Evolutionary conservation across 2,329 filamentous ascomycete genomes (phyloP).

Genomic region (Xylaria sp.): DNA sequence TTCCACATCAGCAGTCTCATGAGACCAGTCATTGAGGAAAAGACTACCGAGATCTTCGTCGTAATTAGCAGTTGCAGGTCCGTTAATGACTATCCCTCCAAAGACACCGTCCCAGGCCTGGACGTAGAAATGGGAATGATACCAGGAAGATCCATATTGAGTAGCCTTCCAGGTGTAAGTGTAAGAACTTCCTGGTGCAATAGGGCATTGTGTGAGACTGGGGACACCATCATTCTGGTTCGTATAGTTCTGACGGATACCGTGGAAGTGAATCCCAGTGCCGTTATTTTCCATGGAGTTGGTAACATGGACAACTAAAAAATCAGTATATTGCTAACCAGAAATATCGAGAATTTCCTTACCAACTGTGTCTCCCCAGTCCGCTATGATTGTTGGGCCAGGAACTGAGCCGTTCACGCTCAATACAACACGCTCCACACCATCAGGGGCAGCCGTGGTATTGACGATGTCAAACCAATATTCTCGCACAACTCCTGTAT

Average conservation of each 20-base stretch:
- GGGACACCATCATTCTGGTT: conserved; percentile 67
- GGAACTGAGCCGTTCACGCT: conserved; percentile 54
- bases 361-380: conserved; percentile 60
- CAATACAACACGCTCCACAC: conserved; percentile 48
- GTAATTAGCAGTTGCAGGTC: conserved; percentile 67
- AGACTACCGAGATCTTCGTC: conserved; percentile 71
- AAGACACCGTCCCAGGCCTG: conserved; percentile 61
- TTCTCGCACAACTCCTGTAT: conserved; percentile 42
- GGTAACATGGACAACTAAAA: conserved; percentile 59
- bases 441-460: conserved; percentile 53
- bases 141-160: conserved; percentile 66
- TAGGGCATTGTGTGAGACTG: conserved; percentile 60
- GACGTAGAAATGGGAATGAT: conserved; percentile 66
- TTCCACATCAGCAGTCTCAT: conserved; percentile 55
- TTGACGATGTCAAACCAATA: conserved; percentile 51
- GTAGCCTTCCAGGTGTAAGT: conserved; percentile 69
- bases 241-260: conserved; percentile 65
- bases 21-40: conserved; percentile 69
- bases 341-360: not conserved
- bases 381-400: conserved; percentile 53
- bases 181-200: conserved; percentile 60
- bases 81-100: conserved; percentile 70
- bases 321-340: not conserved
- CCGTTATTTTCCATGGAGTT: conserved; percentile 65
- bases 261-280: conserved; percentile 72